phyloP scores from a whole-genome alignment of 345 rosid species.

The Geranium brycei region DNA sequence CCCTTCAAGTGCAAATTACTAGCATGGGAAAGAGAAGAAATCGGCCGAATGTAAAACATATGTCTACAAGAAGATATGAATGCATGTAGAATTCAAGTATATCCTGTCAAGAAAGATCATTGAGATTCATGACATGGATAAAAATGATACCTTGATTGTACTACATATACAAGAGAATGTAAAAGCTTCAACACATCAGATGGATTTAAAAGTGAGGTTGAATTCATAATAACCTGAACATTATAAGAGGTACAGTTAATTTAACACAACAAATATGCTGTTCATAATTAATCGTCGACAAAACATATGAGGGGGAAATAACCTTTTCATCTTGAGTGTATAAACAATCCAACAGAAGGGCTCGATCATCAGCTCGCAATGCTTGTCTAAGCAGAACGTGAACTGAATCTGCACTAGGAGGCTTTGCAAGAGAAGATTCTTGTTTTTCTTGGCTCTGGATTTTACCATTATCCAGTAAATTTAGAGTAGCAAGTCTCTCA shows the following conservation, averaged over 20 bases:
- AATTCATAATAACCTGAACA: constrained; percentile 75
- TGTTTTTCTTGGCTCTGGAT: constrained; percentile 17
- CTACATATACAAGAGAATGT: constrained; percentile 53
- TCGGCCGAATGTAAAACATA: background rate
- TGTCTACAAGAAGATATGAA: background rate
- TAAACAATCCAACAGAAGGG: constrained; percentile 81
- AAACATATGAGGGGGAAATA: background rate
- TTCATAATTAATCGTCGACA: background rate
- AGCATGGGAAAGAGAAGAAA: background rate
- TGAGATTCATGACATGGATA: constrained; percentile 1
- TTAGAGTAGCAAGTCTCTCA: constrained; percentile 60
- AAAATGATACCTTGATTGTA: constrained; percentile 53
- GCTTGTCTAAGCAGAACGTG: constrained; percentile 80
- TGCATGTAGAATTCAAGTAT: background rate
- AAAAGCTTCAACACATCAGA: constrained; percentile 72
- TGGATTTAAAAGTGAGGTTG: constrained; percentile 52
- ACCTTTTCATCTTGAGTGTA: constrained; percentile 89
- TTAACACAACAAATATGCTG: background rate
- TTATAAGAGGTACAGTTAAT: background rate
- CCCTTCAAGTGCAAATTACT: no score
- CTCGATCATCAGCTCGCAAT: constrained; percentile 67
- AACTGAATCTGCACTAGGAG: constrained; percentile 86
- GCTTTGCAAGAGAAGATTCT: constrained; percentile 29
- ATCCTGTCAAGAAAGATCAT: background rate
- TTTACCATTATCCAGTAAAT: constrained; percentile 25